Evolutionary conservation across 345 rosid genomes (phyloP).

Genomic region (Acer campestre): DNA sequence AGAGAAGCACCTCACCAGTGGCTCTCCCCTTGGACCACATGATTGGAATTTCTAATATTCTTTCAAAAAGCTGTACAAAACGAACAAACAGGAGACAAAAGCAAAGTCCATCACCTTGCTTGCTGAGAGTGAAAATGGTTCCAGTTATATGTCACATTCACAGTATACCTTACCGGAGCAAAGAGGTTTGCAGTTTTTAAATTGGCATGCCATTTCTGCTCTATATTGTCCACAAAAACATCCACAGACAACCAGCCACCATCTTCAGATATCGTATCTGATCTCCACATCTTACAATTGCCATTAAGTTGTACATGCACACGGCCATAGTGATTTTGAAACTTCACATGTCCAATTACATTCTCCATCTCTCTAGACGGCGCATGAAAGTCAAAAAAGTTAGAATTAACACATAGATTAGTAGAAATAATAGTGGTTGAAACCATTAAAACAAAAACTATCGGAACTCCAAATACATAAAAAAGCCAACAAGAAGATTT

Average conservation of each 20-base stretch:
- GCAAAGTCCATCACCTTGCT: slow-evolving; percentile 10
- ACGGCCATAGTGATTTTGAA: slow-evolving; percentile 85
- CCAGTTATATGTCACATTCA: slow-evolving; percentile 18
- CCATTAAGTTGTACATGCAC: slow-evolving; percentile 82
- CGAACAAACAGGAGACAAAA: slow-evolving; percentile 19
- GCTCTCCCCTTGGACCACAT: slow-evolving; percentile 94
- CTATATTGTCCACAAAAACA: slow-evolving; percentile 83
- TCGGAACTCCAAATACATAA: not conserved
- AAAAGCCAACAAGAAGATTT: not conserved
- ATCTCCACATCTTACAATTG: slow-evolving; percentile 90
- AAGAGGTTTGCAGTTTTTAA: slow-evolving; percentile 76
- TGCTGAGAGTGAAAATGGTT: slow-evolving; percentile 3
- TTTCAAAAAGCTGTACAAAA: slow-evolving; percentile 78
- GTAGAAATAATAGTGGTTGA: not conserved
- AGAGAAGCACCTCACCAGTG: slow-evolving; percentile 99
- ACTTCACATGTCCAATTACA: slow-evolving; percentile 76
- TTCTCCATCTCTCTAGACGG: slow-evolving; percentile 83
- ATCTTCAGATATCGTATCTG: slow-evolving; percentile 68
- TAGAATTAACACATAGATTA: slow-evolving; percentile 17
- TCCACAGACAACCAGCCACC: slow-evolving; percentile 93
- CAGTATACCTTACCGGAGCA: slow-evolving; percentile 77
- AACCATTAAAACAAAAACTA: not conserved
- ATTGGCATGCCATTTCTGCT: slow-evolving; percentile 94
- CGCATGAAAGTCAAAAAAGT: slow-evolving; percentile 26
- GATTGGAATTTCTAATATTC: slow-evolving; percentile 88